Base-by-base conservation (phyloP, 768 basidiomycete species). In the Trichaptum fuscoviolaceum region DNA sequence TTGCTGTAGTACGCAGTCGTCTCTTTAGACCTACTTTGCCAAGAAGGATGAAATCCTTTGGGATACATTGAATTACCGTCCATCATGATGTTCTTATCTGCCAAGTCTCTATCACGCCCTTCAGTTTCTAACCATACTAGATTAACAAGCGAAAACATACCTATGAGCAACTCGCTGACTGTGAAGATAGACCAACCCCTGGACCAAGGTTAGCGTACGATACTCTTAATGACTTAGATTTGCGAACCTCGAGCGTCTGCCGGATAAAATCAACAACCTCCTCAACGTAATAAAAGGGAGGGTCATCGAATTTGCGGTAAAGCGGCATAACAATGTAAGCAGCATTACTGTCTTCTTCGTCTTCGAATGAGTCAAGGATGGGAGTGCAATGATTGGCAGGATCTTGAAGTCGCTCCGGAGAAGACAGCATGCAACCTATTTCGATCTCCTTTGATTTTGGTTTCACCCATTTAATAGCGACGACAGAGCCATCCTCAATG, bases 231-330 rank as follows among this genome's bases (percentile, higher is more conserved):
- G 24, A 27, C 5, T 42, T 1, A n/a, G 12, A 35, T n/a, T n/a
- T n/a, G n/a, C 65, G 23, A 18, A 65, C 69, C 69, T 69, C 66
- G 7, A 69, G 42, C 17, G 63, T 52, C 35, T 69, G 69, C 30
- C 62, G 58, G 15, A 69, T 30, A 42, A 68, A 68, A 52, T 69
- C 69, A 10, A 69, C 24, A 1, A 69, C 69, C 58, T 69, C 69
- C 35, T 63, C 69, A 15, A 69, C 58, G 8, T 61, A 36, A 24
- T 59, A 60, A 60, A 74, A 79, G 26, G 75, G 73, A 2, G 77
- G 77, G 64, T 78, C 75, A 62, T 78, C 74, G 63, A 77, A 79
- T 20, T 71, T 71, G 63, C 78, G 73, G 20, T 82, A 73, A 1
- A 78, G 64, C 0, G 81, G 82, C 76, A 80, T 81, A 1, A 77